Evolutionary conservation across 768 basidiomycete species (phyloP).

Genomic region (Kwoniella mangroviensis): DNA sequence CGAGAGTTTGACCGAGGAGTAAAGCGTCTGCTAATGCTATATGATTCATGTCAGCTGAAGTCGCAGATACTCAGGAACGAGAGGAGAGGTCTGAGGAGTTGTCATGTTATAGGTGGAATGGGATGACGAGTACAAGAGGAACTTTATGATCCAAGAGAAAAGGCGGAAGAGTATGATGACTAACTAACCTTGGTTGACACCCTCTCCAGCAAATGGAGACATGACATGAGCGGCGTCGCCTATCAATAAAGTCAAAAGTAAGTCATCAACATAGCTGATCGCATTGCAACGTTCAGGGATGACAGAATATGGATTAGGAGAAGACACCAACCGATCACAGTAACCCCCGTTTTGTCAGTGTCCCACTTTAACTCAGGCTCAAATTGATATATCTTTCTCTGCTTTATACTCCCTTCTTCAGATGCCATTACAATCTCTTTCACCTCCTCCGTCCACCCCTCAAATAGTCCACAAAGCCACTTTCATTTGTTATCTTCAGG

Average conservation of each 20-base stretch:
- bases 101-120: too few species aligned
- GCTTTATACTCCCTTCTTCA: conserved; percentile 30
- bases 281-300: too few species aligned
- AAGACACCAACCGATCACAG: conserved; percentile 37
- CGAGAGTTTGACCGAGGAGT: conserved; percentile 18
- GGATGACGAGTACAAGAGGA: too few species aligned
- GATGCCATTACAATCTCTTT: conserved; percentile 29
- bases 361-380: conserved; percentile 28
- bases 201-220: conserved; percentile 59
- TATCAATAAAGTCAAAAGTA: conserved; percentile 13
- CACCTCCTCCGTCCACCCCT: conserved; percentile 27
- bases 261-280: neutral
- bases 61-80: neutral
- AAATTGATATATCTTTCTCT: conserved; percentile 31
- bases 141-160: neutral
- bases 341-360: conserved; percentile 31
- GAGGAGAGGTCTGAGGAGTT: too few species aligned
- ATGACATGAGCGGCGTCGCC: conserved; percentile 61
- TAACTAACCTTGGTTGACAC: conserved; percentile 56
- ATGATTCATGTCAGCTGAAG: neutral
- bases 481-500: conserved; percentile 20
- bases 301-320: too few species aligned
- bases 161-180: neutral
- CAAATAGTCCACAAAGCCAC: conserved; percentile 21
- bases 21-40: conserved; percentile 19